A percentile compares a stretch with the other conserved stretches of the same genome.
Evolutionary conservation across 164 flowering plant genomes (phyloP).

Genomic region (Vitis riparia): DNA sequence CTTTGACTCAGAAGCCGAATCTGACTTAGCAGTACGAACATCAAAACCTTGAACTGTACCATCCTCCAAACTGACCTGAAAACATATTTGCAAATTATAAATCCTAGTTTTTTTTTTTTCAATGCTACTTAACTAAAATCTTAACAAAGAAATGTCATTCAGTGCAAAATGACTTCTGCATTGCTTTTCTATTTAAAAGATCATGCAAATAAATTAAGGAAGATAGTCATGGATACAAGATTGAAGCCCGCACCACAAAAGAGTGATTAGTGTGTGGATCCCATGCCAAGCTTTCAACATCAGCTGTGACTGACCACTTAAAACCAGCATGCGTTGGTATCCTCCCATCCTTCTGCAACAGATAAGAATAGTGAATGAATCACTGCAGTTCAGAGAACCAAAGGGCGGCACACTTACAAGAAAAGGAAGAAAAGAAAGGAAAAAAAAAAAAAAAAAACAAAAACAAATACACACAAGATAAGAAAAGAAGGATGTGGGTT

Average conservation of each 20-base stretch:
- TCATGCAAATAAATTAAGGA: background rate
- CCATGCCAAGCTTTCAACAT: slow-evolving; percentile 96
- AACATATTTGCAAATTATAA: background rate
- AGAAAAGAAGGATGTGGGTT: background rate
- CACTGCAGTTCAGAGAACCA: no score
- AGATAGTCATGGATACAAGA: background rate
- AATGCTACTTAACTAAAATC: background rate
- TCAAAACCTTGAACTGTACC: slow-evolving; percentile 84
- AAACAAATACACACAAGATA: background rate
- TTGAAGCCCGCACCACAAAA: slow-evolving; percentile 63
- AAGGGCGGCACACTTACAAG: no score
- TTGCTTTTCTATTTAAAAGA: background rate
- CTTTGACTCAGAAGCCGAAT: slow-evolving; percentile 42
- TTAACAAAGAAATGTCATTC: background rate
- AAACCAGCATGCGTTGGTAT: slow-evolving; percentile 65
- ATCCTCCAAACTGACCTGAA: slow-evolving; percentile 88
- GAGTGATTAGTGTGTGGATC: slow-evolving; percentile 81
- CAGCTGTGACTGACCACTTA: slow-evolving; percentile 74
- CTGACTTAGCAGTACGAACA: slow-evolving; percentile 63
- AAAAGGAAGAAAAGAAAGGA: no score
- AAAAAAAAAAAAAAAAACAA: background rate
- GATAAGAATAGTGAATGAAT: background rate
- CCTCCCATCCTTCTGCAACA: slow-evolving; percentile 76
- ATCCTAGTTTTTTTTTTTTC: background rate
- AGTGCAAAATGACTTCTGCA: background rate